Conservation (phyloP, 2,329 filamentous ascomycete species). For the Nemania serpens region DNA sequence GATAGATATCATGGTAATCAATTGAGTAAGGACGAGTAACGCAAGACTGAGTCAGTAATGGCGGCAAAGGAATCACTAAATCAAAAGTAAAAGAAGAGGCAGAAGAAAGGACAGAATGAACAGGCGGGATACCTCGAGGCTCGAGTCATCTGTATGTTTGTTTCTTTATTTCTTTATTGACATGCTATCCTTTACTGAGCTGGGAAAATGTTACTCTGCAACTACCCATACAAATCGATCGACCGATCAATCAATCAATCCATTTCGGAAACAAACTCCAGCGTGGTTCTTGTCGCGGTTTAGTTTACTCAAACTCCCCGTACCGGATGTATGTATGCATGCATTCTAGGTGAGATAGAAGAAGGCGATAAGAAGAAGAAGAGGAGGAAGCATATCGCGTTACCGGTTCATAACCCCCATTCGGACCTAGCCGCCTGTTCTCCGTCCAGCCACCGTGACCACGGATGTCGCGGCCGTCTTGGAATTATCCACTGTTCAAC, state of each 20-base stretch:
- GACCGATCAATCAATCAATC: too few species aligned
- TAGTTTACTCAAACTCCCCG: constrained; percentile 24
- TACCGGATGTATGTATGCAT: constrained; percentile 13
- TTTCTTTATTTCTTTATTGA: not conserved
- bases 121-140: not conserved
- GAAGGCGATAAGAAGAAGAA: not conserved
- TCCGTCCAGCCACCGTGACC: not conserved
- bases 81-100: not conserved
- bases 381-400: constrained; percentile 13
- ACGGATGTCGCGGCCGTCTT: not conserved
- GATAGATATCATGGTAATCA: too few species aligned
- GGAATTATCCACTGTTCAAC: constrained; percentile 7
- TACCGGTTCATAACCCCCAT: constrained; percentile 17
- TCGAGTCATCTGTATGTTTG: not conserved
- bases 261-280: not conserved
- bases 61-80: too few species aligned
- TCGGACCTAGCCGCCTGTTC: not conserved
- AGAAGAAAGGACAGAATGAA: too few species aligned
- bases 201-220: not conserved
- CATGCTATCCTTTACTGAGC: not conserved
- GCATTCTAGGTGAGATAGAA: constrained; percentile 5
- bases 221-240: constrained; percentile 11
- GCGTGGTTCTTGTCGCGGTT: constrained; percentile 9
- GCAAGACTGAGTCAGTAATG: too few species aligned
- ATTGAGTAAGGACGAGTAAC: too few species aligned